Conservation (phyloP, 2,329 filamentous ascomycete species). For the Chaetomiaceae sp. region DNA sequence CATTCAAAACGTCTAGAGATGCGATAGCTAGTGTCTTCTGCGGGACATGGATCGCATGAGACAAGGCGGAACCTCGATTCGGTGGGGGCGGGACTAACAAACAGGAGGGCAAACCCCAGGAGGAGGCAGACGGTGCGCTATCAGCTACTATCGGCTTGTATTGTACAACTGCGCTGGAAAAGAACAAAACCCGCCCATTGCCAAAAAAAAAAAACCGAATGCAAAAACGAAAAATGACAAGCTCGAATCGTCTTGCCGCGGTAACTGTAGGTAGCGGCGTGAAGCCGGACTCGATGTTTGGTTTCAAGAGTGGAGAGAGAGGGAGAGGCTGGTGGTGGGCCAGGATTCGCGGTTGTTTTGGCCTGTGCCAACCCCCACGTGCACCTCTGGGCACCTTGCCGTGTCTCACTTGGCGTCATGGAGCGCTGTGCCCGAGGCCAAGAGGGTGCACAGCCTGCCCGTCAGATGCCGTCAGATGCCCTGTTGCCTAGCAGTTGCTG, state of each 20-base stretch:
- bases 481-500: neutral
- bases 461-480: constrained; percentile 1
- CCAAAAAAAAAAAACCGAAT: neutral
- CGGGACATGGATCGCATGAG: neutral
- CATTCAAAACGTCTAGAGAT: neutral
- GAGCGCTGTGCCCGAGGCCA: constrained; percentile 1
- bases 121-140: neutral
- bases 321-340: neutral
- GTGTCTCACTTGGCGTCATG: constrained; percentile 21
- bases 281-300: constrained; percentile 7
- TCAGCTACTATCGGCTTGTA: neutral
- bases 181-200: neutral
- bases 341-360: neutral
- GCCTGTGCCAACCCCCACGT: constrained; percentile 14
- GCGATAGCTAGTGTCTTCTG: neutral
- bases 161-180: neutral
- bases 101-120: neutral
- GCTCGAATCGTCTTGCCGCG: constrained; percentile 7
- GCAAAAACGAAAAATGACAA: constrained; percentile 1
- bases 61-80: neutral
- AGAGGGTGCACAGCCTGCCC: neutral
- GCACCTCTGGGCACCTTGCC: constrained; percentile 7
- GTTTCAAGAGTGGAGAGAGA: constrained; percentile 6
- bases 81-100: neutral
- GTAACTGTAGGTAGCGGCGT: constrained; percentile 6